Conservation (phyloP, 179 eudicot species). For the Vitellaria paradoxa region DNA sequence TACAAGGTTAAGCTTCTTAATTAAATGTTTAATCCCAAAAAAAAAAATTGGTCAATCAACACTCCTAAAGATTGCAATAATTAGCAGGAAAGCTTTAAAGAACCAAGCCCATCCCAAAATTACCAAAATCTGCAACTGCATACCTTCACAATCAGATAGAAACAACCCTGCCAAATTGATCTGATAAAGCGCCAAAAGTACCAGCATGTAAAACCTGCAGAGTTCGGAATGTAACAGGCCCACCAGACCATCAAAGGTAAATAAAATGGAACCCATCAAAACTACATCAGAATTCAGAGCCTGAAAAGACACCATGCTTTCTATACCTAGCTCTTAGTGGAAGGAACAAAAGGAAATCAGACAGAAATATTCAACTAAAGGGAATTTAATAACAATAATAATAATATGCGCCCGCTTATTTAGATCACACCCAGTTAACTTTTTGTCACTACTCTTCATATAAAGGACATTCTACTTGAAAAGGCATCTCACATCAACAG, state of each 20-base stretch:
- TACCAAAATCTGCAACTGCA: slow-evolving; percentile 19
- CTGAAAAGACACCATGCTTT: neutral
- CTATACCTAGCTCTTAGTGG: neutral
- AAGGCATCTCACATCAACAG: neutral
- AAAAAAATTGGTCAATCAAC: neutral
- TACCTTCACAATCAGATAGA: slow-evolving; percentile 30
- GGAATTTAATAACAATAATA: neutral
- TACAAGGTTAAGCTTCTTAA: slow-evolving; percentile 16
- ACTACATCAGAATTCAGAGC: neutral
- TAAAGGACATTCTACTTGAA: slow-evolving; percentile 14
- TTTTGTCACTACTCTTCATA: neutral
- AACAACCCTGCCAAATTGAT: slow-evolving; percentile 23
- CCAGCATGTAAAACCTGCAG: slow-evolving; percentile 33
- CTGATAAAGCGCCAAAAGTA: slow-evolving; percentile 27
- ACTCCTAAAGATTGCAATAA: slow-evolving; percentile 12
- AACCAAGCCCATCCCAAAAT: neutral
- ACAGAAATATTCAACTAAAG: neutral
- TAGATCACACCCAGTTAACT: neutral
- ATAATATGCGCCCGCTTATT: neutral
- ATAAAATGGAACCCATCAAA: slow-evolving; percentile 7
- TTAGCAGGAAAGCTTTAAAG: neutral
- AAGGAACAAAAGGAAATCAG: neutral
- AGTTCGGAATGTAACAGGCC: slow-evolving; percentile 25
- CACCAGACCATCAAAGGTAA: slow-evolving; percentile 13
- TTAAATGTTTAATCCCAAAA: slow-evolving; percentile 1